Conservation (phyloP, 2,329 filamentous ascomycete species). For the Fonsecaea pugnacius region DNA sequence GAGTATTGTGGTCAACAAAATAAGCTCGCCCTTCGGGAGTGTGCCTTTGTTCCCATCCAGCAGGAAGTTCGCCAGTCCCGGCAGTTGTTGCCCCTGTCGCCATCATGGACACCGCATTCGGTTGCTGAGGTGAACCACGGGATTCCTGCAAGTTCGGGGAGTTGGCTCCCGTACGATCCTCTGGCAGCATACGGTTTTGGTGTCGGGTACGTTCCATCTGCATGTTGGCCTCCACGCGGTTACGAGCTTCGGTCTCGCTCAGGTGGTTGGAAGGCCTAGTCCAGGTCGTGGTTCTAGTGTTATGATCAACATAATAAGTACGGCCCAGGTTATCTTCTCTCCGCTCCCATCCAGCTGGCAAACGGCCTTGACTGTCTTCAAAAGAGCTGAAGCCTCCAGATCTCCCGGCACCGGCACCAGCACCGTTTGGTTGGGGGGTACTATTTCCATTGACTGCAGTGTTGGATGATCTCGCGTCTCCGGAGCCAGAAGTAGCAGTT, state of each 20-base stretch:
- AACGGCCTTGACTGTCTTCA: slow-evolving; percentile 89
- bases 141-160: slow-evolving; percentile 74
- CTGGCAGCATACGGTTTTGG: slow-evolving; percentile 92
- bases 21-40: slow-evolving; percentile 94
- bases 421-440: slow-evolving; percentile 10
- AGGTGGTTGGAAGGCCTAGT: slow-evolving; percentile 80
- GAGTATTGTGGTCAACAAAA: slow-evolving; percentile 97
- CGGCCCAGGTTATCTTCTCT: slow-evolving; percentile 92
- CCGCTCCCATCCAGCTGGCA: slow-evolving; percentile 94
- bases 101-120: slow-evolving; percentile 76
- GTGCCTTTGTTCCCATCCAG: slow-evolving; percentile 94
- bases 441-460: slow-evolving; percentile 47
- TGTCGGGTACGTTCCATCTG: slow-evolving; percentile 91
- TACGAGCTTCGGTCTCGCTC: slow-evolving; percentile 75
- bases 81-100: slow-evolving; percentile 90
- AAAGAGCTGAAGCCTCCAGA: slow-evolving; percentile 80
- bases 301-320: slow-evolving; percentile 98
- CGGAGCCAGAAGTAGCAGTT: slow-evolving; percentile 40
- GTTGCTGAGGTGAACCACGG: slow-evolving; percentile 48
- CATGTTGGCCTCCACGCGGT: slow-evolving; percentile 84
- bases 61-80: slow-evolving; percentile 89
- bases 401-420: slow-evolving; percentile 42
- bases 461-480: slow-evolving; percentile 33
- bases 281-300: slow-evolving; percentile 96
- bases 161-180: slow-evolving; percentile 90